Evolutionary conservation across 148 eudicot species (phyloP), one percentile per base, ranked within the genome.

Genomic region (Beta vulgaris): DNA sequence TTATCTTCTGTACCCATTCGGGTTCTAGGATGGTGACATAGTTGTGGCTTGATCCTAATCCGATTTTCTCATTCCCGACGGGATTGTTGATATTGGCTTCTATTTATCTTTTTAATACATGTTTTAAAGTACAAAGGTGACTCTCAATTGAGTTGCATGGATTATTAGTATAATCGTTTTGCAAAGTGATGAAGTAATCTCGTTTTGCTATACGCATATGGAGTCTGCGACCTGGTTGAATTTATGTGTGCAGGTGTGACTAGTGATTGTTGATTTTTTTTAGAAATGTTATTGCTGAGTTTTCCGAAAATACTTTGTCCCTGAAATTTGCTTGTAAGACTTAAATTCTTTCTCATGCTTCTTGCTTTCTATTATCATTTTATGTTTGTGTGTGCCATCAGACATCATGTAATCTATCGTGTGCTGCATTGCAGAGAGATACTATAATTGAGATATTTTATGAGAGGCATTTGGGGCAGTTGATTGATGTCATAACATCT

Each of bases 391-490:
- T 19, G 25, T 68, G 49, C 53, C 37, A 25, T 73, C 40, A 65
- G 49, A 29, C 48, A 31, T 65, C 58, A 57, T n/a, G 21, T 63
- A 34, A 49, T 36, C 12, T 53, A 43, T 77, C 28, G 7, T 72
- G 34, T 73, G 48, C 46, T 63, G 29, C 44, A 35, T 79, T 80
- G 86, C 99, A 96, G 99, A 89, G 87, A 86, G 99, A 92, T 67
- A 69, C 88, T 68, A 81, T 92, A 31, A 77, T 96, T 72, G 98
- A 91, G 64, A 78, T 92, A 59, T 96, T 96, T 80, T 92, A 92
- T 53, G 98, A 96, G 87, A 92, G 85, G 89, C 97, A 96, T 82
- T 81, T 96, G 82, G 85, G 82, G 77, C 91, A 89, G 80, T 80
- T 96, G 80, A 84, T 96, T 86, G 97, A 91, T 80, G 90, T 84